Conservation (phyloP, 768 basidiomycete species). For the Saitozyma sp. region DNA sequence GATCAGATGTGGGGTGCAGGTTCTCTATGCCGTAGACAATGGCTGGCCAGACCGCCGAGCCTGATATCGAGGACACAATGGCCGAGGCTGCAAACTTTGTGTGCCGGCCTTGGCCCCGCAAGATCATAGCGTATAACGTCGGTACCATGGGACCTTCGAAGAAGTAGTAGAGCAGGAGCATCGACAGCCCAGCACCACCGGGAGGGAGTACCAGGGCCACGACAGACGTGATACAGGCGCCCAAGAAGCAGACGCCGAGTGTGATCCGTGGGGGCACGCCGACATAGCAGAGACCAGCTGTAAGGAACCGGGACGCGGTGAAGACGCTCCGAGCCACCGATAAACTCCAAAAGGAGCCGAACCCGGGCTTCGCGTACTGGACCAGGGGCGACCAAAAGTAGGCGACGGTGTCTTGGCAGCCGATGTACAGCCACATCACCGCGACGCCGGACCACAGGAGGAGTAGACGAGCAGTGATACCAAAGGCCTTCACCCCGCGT, state of each 20-base stretch:
- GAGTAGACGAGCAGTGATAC: constrained; percentile 17
- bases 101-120: constrained; percentile 39
- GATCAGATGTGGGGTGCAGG: constrained; percentile 8
- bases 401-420: constrained; percentile 38
- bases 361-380: constrained; percentile 19
- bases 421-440: constrained; percentile 39
- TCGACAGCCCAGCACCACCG: constrained; percentile 13
- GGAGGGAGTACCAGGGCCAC: constrained; percentile 29
- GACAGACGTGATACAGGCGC: constrained; percentile 32
- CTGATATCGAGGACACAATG: constrained; percentile 34
- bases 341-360: constrained; percentile 9
- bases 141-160: constrained; percentile 49
- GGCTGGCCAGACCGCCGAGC: constrained; percentile 33
- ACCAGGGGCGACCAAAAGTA: constrained; percentile 32
- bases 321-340: constrained; percentile 36
- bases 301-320: constrained; percentile 37
- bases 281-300: constrained; percentile 29
- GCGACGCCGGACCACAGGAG: constrained; percentile 26
- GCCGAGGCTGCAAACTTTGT: constrained; percentile 38
- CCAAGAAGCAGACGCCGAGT: constrained; percentile 30
- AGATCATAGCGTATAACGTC: constrained; percentile 41
- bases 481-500: constrained; percentile 12
- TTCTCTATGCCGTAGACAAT: constrained; percentile 31
- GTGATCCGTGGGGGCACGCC: constrained; percentile 40
- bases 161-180: constrained; percentile 37